Percentiles rank a stretch among this genome's conserved stretches.
Conservation (phyloP, 108 stramenopile species). For the Chaetoceros muelleri region DNA sequence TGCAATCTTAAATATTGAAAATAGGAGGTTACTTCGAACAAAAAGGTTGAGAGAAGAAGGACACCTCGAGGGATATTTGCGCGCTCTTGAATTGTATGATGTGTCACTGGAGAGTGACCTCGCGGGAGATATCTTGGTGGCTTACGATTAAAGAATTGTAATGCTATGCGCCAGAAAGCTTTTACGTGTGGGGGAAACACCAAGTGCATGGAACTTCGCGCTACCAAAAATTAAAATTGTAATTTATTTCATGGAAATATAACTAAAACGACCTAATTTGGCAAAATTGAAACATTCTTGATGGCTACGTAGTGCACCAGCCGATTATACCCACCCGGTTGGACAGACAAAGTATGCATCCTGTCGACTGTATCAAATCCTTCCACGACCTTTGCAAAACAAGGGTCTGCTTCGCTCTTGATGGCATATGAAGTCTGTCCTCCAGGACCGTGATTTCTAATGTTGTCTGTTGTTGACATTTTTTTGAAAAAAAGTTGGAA, state of each 20-base stretch:
- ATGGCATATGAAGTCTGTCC: conserved; percentile 64
- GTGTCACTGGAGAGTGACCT: background rate
- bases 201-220: background rate
- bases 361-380: conserved; percentile 41
- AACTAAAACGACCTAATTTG: background rate
- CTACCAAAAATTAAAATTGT: background rate
- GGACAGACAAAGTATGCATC: conserved; percentile 23
- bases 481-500: background rate
- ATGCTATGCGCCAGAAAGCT: no score
- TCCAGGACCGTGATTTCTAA: conserved; percentile 78
- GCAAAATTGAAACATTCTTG: background rate
- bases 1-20: no score
- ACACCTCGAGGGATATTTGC: no score
- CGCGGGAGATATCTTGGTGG: background rate
- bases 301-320: conserved; percentile 25
- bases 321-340: conserved; percentile 12
- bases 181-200: no score
- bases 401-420: conserved; percentile 82
- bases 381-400: conserved; percentile 77
- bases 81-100: background rate
- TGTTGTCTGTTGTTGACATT: conserved; percentile 73
- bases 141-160: background rate
- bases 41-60: no score
- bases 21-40: no score
- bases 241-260: background rate